A percentile compares a stretch with the other conserved stretches of the same genome.
These are phyloP conservation scores for Boletus barrowsii DNA, from an alignment of 768 basidiomycete species.

Conservation along the genomic window DNA sequence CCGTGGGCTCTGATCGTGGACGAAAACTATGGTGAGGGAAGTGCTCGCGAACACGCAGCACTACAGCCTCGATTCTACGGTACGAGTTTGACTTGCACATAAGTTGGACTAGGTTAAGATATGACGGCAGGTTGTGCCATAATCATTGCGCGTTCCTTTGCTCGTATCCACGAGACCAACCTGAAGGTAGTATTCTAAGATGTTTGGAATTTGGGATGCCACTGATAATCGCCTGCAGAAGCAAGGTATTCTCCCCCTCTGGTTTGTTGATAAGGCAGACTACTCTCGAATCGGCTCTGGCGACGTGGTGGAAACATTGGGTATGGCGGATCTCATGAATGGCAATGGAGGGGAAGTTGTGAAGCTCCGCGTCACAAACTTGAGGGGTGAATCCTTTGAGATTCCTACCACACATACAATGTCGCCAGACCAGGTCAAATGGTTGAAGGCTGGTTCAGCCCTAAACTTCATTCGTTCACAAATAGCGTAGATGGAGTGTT, in stretches of 20 bases:
- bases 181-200: conserved; percentile 59
- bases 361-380: conserved; percentile 63
- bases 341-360: conserved; percentile 42
- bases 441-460: conserved; percentile 87
- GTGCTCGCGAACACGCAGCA: conserved; percentile 96
- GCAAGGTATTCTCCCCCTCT: conserved; percentile 96
- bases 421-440: conserved; percentile 85
- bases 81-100: conserved; percentile 23
- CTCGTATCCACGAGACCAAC: conserved; percentile 98
- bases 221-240: conserved; percentile 52
- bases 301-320: conserved; percentile 79
- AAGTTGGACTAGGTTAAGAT: neutral
- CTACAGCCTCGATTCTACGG: conserved; percentile 95
- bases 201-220: neutral
- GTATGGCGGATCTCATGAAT: conserved; percentile 65
- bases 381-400: conserved; percentile 58
- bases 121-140: conserved; percentile 63
- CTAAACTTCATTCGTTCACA: conserved; percentile 82
- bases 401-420: conserved; percentile 84
- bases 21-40: conserved; percentile 97
- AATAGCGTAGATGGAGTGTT: conserved; percentile 26
- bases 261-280: conserved; percentile 84
- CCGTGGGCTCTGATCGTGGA: conserved; percentile 95
- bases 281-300: conserved; percentile 81
- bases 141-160: conserved; percentile 91